Evolutionary conservation across 2,329 filamentous ascomycete species (phyloP), one percentile per base, ranked within the genome.

Genomic region (Fusarium sulawesiense): DNA sequence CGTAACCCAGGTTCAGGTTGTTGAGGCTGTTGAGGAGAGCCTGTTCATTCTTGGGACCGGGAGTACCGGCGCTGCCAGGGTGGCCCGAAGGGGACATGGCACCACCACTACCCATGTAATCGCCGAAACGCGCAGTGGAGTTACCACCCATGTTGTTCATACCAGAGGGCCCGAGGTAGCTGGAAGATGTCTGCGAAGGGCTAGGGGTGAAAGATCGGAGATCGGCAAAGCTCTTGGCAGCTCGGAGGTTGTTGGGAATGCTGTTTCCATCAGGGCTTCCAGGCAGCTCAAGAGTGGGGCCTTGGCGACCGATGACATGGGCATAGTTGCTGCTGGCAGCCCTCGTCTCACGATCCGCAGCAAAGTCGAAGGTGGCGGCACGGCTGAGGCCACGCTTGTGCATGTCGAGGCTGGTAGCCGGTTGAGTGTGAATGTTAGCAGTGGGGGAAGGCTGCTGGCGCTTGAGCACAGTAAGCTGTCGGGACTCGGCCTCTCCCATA

Each of bases 291-390:
- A 98, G 85, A n/a, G 94, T 94, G 30, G 92, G 93, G 29, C 91
- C 91, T 72, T 95, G 93, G 69, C 95, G 90, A 23, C 92, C 91
- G 63, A 97, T 87, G 4, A 92, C 88, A 75, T 90, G 90, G 71
- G 80, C 75, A 73, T 94, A 95, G 71, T 91, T 91, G 71, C 88
- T 89, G 50, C 85, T 86, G 21, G 90, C 90, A 32, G 83, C 83
- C 21, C 86, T 82, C 23, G 92, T 91, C 66, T 91, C 92, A 56
- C 92, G 88, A 54, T 92, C 89, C 68, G 94, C 92, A 71, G 93
- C 94, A 80, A 98, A 98, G 80, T 98, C 96, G 72, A 97, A 97
- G 4, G 96, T 98, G n/a, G 96, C 96, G 18, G 96, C 94, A 68
- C 96, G 91, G 82, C 94, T 97, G 37, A 99, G 84, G 7, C 91